Conservation (phyloP, 2,329 filamentous ascomycete species). For the Stagonosporopsis vannaccii region DNA sequence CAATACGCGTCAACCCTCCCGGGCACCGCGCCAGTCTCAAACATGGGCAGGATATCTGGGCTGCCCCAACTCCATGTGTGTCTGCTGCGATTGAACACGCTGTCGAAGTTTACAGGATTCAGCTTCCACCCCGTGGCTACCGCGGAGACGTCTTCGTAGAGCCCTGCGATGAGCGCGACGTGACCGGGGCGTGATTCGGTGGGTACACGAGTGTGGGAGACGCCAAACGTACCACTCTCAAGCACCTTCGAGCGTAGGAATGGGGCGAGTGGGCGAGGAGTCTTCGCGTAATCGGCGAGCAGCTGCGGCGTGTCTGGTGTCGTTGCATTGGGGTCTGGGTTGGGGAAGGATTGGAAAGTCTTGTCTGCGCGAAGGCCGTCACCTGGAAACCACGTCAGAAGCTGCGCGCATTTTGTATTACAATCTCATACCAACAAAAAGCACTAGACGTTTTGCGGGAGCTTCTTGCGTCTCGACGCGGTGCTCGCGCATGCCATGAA, state of each 20-base stretch:
- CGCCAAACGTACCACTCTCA: conserved; percentile 90
- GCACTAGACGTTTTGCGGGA: conserved; percentile 86
- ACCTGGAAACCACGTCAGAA: conserved; percentile 53
- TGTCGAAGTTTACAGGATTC: conserved; percentile 98
- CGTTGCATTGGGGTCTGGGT: conserved; percentile 73
- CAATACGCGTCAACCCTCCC: conserved; percentile 86
- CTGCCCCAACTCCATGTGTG: conserved; percentile 99
- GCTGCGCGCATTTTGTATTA: background rate
- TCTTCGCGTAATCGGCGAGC: conserved; percentile 47
- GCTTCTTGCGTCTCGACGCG: conserved; percentile 73
- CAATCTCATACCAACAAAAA: conserved; percentile 78
- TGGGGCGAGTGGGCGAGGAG: conserved; percentile 82
- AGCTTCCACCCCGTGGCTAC: conserved; percentile 98
- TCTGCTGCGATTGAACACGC: conserved; percentile 93
- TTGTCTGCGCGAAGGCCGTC: conserved; percentile 97
- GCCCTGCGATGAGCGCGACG: conserved; percentile 92
- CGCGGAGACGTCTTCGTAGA: conserved; percentile 97
- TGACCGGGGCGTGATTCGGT: conserved; percentile 97
- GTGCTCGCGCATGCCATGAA: conserved; percentile 91
- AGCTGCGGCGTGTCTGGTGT: conserved; percentile 40
- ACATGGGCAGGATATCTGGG: conserved; percentile 97
- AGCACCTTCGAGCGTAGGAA: conserved; percentile 90
- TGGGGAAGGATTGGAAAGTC: conserved; percentile 90
- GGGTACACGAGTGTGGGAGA: conserved; percentile 95
- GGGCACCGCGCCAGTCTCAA: conserved; percentile 87